These are phyloP conservation scores for Hyaloscypha bicolor DNA, from an alignment of 495 filamentous ascomycete species.

Conservation along the genomic window DNA sequence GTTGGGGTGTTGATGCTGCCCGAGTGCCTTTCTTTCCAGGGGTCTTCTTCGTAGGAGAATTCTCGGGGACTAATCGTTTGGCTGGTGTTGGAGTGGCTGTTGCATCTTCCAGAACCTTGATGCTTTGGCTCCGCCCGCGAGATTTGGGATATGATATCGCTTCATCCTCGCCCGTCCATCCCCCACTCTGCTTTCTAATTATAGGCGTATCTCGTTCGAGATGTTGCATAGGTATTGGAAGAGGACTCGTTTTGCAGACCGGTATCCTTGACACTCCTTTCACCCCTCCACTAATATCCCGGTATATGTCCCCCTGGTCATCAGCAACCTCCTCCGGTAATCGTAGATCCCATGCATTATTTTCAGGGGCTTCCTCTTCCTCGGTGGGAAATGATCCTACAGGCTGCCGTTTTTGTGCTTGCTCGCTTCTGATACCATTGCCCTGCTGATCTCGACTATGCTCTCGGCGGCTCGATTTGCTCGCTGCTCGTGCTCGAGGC, in stretches of 20 bases:
- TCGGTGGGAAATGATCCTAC: slow-evolving; percentile 48
- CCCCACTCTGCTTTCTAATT: slow-evolving; percentile 61
- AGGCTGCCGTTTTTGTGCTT: slow-evolving; percentile 44
- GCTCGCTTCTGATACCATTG: slow-evolving; percentile 39
- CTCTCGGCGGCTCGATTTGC: slow-evolving; percentile 58
- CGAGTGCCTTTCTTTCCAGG: slow-evolving; percentile 43
- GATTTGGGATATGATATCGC: slow-evolving; percentile 56
- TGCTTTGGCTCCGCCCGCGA: slow-evolving; percentile 71
- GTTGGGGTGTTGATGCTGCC: slow-evolving; percentile 42
- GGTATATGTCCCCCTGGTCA: slow-evolving; percentile 53
- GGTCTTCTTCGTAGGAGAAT: slow-evolving; percentile 47
- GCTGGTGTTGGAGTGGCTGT: slow-evolving; percentile 48
- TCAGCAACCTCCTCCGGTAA: slow-evolving; percentile 79
- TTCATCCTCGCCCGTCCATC: slow-evolving; percentile 61
- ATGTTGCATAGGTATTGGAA: slow-evolving; percentile 69
- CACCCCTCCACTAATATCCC: slow-evolving; percentile 38
- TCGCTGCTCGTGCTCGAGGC: slow-evolving; percentile 61
- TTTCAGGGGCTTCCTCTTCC: slow-evolving; percentile 43
- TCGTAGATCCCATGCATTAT: slow-evolving; percentile 66
- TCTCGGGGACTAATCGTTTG: slow-evolving; percentile 45
- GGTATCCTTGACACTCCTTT: slow-evolving; percentile 75
- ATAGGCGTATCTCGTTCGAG: slow-evolving; percentile 73
- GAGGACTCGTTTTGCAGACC: slow-evolving; percentile 72
- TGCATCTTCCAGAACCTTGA: slow-evolving; percentile 56
- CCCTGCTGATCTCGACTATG: slow-evolving; percentile 53